These are phyloP conservation scores for Talaromyces verruculosus DNA, from an alignment of 2,329 filamentous ascomycete genomes.

Conservation along the genomic window DNA sequence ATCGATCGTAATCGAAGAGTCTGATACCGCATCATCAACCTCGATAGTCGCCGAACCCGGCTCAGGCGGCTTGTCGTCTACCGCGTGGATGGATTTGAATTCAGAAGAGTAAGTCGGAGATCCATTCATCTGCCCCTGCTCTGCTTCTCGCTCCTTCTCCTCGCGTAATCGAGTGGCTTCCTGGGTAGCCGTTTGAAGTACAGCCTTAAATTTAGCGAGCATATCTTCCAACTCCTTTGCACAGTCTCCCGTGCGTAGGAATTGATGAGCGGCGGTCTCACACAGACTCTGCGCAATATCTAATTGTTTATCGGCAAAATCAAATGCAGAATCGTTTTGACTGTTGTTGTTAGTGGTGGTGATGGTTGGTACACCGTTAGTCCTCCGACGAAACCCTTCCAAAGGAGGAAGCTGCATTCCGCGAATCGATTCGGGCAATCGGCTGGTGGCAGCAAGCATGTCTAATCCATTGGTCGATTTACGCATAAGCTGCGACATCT, in stretches of 20 bases:
- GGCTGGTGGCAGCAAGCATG: constrained; percentile 20
- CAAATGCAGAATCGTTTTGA: constrained; percentile 64
- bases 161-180: constrained; percentile 59
- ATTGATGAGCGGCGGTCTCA: constrained; percentile 84
- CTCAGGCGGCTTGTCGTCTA: constrained; percentile 26
- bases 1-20: constrained; percentile 38
- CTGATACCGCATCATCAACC: constrained; percentile 38
- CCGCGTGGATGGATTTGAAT: constrained; percentile 9
- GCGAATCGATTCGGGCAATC: constrained; percentile 10
- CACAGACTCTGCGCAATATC: constrained; percentile 79
- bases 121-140: constrained; percentile 22
- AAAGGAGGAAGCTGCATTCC: constrained; percentile 9
- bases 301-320: constrained; percentile 73
- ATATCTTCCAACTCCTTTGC: constrained; percentile 71
- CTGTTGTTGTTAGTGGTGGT: not conserved
- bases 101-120: constrained; percentile 11
- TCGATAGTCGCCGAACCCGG: constrained; percentile 32
- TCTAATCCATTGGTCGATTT: constrained; percentile 24
- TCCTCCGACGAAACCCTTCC: constrained; percentile 3
- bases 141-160: constrained; percentile 46
- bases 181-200: constrained; percentile 60
- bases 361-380: not conserved
- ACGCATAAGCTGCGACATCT: constrained; percentile 52
- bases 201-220: constrained; percentile 62
- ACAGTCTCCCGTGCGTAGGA: constrained; percentile 84